Percentiles rank a stretch among this genome's conserved stretches.
Conservation (phyloP, 495 filamentous ascomycete genomes). For the Penicillium cosmopolitanum region DNA sequence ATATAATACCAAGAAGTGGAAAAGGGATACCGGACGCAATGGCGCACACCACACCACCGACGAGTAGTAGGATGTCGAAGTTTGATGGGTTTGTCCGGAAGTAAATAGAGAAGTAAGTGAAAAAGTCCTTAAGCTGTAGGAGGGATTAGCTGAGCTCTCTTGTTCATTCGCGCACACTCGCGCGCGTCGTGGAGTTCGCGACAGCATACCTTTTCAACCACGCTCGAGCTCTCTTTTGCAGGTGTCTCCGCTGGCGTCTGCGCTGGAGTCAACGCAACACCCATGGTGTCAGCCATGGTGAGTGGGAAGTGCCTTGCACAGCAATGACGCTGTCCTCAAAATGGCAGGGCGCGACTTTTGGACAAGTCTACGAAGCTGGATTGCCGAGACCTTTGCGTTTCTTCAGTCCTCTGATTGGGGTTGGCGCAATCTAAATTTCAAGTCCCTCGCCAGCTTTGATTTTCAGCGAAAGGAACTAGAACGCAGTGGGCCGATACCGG, state of each 20-base stretch:
- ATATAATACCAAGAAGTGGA: constrained; percentile 65
- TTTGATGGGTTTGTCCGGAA: constrained; percentile 33
- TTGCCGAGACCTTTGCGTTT: constrained; percentile 1
- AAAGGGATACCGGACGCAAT: constrained; percentile 67
- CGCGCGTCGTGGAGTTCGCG: background rate
- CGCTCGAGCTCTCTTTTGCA: background rate
- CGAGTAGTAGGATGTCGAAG: constrained; percentile 52
- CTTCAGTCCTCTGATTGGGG: constrained; percentile 2
- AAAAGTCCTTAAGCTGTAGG: constrained; percentile 11
- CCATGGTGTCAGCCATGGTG: constrained; percentile 10
- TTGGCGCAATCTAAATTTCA: constrained; percentile 7
- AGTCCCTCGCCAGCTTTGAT: background rate
- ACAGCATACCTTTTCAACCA: constrained; percentile 9
- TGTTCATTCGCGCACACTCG: background rate
- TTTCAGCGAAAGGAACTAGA: constrained; percentile 4
- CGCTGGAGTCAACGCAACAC: background rate
- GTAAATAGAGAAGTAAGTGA: constrained; percentile 12
- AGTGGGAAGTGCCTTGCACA: background rate
- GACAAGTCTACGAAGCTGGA: background rate
- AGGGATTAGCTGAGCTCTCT: background rate
- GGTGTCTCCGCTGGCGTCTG: background rate
- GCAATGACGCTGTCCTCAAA: background rate
- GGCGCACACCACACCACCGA: constrained; percentile 52
- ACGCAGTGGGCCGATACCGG: constrained; percentile 16
- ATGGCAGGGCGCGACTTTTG: background rate